phyloP scores from a whole-genome alignment of 2,329 filamentous ascomycete species.

The Basipetospora sp. region DNA sequence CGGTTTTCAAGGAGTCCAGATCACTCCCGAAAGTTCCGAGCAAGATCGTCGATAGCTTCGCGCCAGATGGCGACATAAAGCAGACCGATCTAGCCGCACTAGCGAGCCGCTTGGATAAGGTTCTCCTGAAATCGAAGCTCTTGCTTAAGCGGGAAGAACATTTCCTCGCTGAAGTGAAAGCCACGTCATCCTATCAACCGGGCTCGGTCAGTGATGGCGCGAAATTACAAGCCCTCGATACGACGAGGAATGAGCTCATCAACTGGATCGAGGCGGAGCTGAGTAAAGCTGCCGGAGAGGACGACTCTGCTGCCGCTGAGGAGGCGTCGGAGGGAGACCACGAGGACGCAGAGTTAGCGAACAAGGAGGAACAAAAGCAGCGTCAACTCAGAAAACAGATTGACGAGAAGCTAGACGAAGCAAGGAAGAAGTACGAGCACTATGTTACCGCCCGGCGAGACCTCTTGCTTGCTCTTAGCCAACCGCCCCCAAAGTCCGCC shows the following conservation, averaged over 20 bases:
- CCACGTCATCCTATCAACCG: slow-evolving; percentile 19
- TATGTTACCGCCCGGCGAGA: slow-evolving; percentile 36
- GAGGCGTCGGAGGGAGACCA: slow-evolving; percentile 11
- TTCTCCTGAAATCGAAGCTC: slow-evolving; percentile 42
- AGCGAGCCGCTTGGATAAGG: slow-evolving; percentile 40
- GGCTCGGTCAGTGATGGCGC: slow-evolving; percentile 13
- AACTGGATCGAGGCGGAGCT: slow-evolving; percentile 51
- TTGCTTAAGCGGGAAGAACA: slow-evolving; percentile 41
- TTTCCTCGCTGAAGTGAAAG: slow-evolving; percentile 33
- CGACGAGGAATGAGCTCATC: slow-evolving; percentile 45
- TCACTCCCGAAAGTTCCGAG: slow-evolving; percentile 36
- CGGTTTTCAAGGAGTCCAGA: slow-evolving; percentile 29
- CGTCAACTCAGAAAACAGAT: slow-evolving; percentile 16
- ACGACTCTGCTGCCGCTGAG: slow-evolving; percentile 17
- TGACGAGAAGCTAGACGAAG: slow-evolving; percentile 26
- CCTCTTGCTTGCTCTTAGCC: slow-evolving; percentile 16
- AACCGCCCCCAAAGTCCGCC: slow-evolving; percentile 3
- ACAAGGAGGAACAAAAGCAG: slow-evolving; percentile 10
- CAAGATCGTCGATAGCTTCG: slow-evolving; percentile 35
- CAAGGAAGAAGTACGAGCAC: slow-evolving; percentile 38
- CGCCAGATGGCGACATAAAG: slow-evolving; percentile 23
- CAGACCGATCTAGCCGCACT: slow-evolving; percentile 31
- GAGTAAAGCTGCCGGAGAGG: slow-evolving; percentile 31
- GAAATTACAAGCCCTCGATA: slow-evolving; percentile 38
- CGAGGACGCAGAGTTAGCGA: slow-evolving; percentile 7